A percentile compares a stretch with the other conserved stretches of the same genome.
Evolutionary conservation across 2,329 filamentous ascomycete species (phyloP).

Genomic region (Fusarium tanahbumbuense): DNA sequence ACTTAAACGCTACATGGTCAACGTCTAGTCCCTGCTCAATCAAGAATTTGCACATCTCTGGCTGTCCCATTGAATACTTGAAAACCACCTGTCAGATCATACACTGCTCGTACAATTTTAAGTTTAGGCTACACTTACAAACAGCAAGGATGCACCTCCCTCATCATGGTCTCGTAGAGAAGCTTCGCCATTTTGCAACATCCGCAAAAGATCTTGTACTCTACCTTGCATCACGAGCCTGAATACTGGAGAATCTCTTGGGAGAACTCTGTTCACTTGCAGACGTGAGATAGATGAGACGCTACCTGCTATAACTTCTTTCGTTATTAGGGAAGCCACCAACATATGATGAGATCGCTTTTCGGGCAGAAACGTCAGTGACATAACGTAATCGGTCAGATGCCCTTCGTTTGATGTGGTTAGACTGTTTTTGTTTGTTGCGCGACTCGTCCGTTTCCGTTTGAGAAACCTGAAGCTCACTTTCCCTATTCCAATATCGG

Average conservation of each 20-base stretch:
- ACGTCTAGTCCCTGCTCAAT: constrained; percentile 20
- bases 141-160: constrained; percentile 28
- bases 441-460: neutral
- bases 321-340: neutral
- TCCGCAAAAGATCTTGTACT: neutral
- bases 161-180: constrained; percentile 41
- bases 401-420: neutral
- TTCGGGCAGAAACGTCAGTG: neutral
- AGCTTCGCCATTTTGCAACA: constrained; percentile 25
- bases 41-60: constrained; percentile 27
- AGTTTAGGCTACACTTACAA: constrained; percentile 17
- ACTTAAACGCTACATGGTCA: constrained; percentile 4
- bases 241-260: constrained; percentile 2
- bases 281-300: constrained; percentile 11
- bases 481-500: neutral
- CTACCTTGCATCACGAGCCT: neutral
- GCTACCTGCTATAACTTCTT: accelerated
- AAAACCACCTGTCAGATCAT: neutral
- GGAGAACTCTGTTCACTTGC: constrained; percentile 1
- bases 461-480: constrained; percentile 3
- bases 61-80: constrained; percentile 11
- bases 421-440: neutral
- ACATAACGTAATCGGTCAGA: constrained; percentile 6
- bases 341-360: constrained; percentile 5
- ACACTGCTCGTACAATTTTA: too few relatives aligned